Percentiles rank a stretch among this genome's conserved stretches.
These are phyloP conservation scores for Rutidosis leptorrhynchoides DNA, from an alignment of 129 eudicot genomes.

Conservation along the genomic window DNA sequence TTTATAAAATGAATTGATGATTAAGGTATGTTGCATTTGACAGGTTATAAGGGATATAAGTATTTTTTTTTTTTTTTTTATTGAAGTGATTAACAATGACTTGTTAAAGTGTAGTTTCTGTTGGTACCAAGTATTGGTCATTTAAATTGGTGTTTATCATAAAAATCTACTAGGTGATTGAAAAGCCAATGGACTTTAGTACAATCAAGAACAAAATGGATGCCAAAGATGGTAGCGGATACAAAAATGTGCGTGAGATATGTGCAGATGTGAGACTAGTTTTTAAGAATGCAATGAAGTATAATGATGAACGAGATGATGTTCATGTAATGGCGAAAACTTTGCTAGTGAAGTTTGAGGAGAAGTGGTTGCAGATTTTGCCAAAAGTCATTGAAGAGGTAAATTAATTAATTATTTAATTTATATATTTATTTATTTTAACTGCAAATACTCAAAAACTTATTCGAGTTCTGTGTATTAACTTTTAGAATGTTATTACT, in stretches of 20 bases:
- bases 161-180: slow-evolving; percentile 55
- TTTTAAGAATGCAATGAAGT: slow-evolving; percentile 85
- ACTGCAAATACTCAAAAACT: no score
- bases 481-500: slow-evolving; percentile 2
- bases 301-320: slow-evolving; percentile 73
- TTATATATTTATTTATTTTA: no score
- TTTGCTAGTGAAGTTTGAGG: slow-evolving; percentile 75
- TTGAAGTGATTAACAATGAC: background rate
- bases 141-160: slow-evolving; percentile 22
- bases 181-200: slow-evolving; percentile 90
- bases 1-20: no score
- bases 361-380: slow-evolving; percentile 87
- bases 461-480: background rate
- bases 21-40: background rate
- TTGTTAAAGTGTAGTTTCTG: background rate
- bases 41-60: no score
- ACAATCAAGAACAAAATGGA: slow-evolving; percentile 74
- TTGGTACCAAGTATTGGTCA: background rate
- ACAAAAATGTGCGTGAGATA: slow-evolving; percentile 74
- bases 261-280: slow-evolving; percentile 84
- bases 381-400: slow-evolving; percentile 98
- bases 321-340: slow-evolving; percentile 86
- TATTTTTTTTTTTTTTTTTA: no score
- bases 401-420: slow-evolving; percentile 17
- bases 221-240: slow-evolving; percentile 74